Evolutionary conservation across 345 rosid species (phyloP), one percentile per base, ranked within the genome.

Genomic region (Ceriops tagal): DNA sequence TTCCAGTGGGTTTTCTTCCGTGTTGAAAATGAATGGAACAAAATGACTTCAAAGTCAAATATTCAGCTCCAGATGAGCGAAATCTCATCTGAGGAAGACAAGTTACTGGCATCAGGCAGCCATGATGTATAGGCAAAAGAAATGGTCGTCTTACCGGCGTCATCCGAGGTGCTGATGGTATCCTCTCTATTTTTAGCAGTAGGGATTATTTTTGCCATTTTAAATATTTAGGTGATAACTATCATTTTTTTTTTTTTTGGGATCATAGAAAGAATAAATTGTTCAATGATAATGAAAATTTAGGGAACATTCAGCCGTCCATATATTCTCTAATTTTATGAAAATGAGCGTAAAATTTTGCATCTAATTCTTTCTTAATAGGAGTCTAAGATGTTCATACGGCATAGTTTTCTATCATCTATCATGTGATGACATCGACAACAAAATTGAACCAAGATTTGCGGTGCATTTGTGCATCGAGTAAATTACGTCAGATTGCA

Each of bases 1-100:
- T 96, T 96, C 80, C 99, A 92, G 62, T 96, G 98, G 98, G 86
- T 87, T 27, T 96, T 96, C 74, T 96, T 96, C 81, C 96, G 98
- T 1, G 87, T 96, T 3, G 98, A 92, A 68, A 96, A 90, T 4
- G 92, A 92, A 73, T 90, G 93, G 98, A 85, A 87, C 64, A 90
- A 87, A 72, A 86, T 86, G 82, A 92, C 78, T 75, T 69, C 88
- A 79, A 76, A 81, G 83, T 75, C 90, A 27, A 76, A 61, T 65
- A 62, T 78, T 75, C 87, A 86, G 81, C 71, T 67, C 65, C 55
- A 89, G 5, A 34, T 69, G 80, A 72, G 59, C 26, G 92, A 84
- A 64, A 69, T 64, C 66, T 31, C 73, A 32, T 68, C 34, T 24
- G 96, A 90, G 72, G 89, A 78, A 65, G 82, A 84, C 72, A 87